These are phyloP conservation scores for Populus pruinosa DNA, from an alignment of 345 rosid species.

Conservation along the genomic window DNA sequence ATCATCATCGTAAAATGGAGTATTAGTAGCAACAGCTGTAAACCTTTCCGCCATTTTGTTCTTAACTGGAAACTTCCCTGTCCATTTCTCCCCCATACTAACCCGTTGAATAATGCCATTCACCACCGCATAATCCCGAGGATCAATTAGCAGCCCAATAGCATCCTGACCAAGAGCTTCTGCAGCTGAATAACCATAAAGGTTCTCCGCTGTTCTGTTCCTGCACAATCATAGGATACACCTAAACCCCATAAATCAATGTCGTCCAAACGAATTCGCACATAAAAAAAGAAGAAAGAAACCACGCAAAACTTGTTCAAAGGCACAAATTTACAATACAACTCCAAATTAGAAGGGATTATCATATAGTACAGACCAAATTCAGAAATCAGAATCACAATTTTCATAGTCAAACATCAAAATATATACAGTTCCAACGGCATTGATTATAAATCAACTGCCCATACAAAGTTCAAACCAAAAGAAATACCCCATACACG, in stretches of 20 bases:
- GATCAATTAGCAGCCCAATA: constrained; percentile 64
- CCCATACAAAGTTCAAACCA: not conserved
- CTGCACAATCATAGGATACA: constrained; percentile 39
- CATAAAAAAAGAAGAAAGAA: not conserved
- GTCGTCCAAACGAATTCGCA: not conserved
- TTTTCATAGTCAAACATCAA: constrained; percentile 5
- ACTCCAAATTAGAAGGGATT: not conserved
- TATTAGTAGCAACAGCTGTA: constrained; percentile 54
- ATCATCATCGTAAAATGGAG: constrained; percentile 76
- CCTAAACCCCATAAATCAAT: not conserved
- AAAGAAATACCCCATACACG: not conserved
- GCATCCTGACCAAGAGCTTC: constrained; percentile 80
- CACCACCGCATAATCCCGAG: constrained; percentile 51
- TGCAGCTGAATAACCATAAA: constrained; percentile 71
- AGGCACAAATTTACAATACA: not conserved
- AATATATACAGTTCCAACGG: not conserved
- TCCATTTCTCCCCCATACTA: constrained; percentile 73
- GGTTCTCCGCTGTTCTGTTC: constrained; percentile 80
- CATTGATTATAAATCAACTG: not conserved
- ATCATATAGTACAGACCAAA: not conserved
- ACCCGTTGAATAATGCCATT: constrained; percentile 49
- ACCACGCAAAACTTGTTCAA: not conserved
- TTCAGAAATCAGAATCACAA: not conserved
- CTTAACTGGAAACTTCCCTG: constrained; percentile 85
- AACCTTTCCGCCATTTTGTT: constrained; percentile 68